Evolutionary conservation across 768 basidiomycete genomes (phyloP), one percentile per base, ranked within the genome.

Genomic region (Podaxis sp.): DNA sequence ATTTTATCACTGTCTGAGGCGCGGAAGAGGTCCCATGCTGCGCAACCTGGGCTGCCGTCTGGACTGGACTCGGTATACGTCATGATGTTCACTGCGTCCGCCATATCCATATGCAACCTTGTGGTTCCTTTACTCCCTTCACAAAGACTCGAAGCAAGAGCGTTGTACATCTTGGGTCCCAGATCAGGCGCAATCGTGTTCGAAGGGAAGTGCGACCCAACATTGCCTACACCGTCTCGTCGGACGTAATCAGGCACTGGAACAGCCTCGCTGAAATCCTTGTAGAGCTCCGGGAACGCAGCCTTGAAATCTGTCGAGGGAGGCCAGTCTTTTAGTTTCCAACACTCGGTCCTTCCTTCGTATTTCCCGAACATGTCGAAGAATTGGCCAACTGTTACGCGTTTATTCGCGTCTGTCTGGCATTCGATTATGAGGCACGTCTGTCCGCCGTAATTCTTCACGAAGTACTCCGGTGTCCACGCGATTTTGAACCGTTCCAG

Each of bases 251-350:
- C 88, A 1, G 93, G 93, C 0, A 94, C 88, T 0, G 95, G 95
- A 1, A 97, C 87, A 2, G 88, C 87, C 14, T 81, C 73, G 63
- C 82, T 85, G 69, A 96, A 97, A 69, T 97, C 95, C 36, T 89
- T 83, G 67, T 85, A 98, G 10, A 97, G 76, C 55, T 89, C 88
- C 0, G 95, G 95, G 70, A 94, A 93, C 1, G 84, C 82, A 2
- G 81, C 77, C 68, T 87, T 87, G 76, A 98, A 96, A 64, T 96
- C 94, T 2, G 84, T 81, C 7, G 89, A 87, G 0, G 91, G 84
- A 3, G 95, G 95, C 95, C 95, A 98, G 74, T 98, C 95, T 88
- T 93, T 93, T 62, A 95, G 72, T 73, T 93, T 94, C 85, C 85
- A 78, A 54, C 82, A 87, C 32, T 82, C 79, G 21, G 67, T 75